Percentiles rank a stretch among this genome's conserved stretches.
Conservation (phyloP, 106 monocot genomes). For the Dioscorea alata region DNA sequence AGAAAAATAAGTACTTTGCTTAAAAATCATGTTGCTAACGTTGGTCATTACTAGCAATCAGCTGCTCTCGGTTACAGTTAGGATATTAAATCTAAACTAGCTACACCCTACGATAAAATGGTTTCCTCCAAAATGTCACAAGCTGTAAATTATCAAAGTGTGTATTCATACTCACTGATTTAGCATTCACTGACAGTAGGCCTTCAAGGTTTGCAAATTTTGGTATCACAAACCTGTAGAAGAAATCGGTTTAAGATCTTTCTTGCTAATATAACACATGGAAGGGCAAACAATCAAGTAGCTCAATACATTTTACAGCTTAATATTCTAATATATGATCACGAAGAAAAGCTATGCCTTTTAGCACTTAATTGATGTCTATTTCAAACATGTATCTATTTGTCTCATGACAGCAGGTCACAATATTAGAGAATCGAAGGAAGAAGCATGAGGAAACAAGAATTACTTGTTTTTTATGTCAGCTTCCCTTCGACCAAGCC, state of each 20-base stretch:
- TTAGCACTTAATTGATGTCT: no score
- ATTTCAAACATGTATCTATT: not conserved
- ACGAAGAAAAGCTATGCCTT: no score
- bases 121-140: not conserved
- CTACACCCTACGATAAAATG: not conserved
- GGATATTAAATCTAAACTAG: not conserved
- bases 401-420: not conserved
- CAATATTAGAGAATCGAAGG: not conserved
- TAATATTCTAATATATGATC: no score
- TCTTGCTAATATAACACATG: not conserved
- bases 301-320: not conserved
- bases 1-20: not conserved
- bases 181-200: conserved; percentile 23
- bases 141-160: not conserved
- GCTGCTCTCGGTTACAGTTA: no score
- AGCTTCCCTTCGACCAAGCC: conserved; percentile 62
- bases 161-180: conserved; percentile 37
- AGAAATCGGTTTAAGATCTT: not conserved
- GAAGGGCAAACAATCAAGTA: not conserved
- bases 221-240: conserved; percentile 40
- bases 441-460: not conserved
- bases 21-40: not conserved
- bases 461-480: conserved; percentile 72
- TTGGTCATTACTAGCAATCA: not conserved
- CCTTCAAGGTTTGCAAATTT: conserved; percentile 38